Evolutionary conservation across 1,139 yeast genomes (phyloP), one percentile per base, ranked within the genome.

Genomic region (Geotrichum siamense): DNA sequence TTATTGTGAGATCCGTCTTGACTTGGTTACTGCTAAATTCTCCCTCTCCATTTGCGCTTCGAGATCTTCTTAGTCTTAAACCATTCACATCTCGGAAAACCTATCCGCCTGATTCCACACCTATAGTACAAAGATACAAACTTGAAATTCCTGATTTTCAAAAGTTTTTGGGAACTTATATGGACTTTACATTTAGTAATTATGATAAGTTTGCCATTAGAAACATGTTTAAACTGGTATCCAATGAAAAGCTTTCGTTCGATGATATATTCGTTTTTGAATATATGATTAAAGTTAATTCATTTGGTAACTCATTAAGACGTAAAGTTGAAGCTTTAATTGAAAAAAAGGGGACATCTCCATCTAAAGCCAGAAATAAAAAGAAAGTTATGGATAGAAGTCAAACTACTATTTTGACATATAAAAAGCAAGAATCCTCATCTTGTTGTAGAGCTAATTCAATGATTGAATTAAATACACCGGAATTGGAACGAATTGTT

Each of bases 341-440:
- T 23, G 26, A n/a, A n/a, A n/a, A n/a, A n/a, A n/a, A n/a, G n/a
- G n/a, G n/a, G n/a, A n/a, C n/a, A n/a, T n/a, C n/a, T 25, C 12
- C 31, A 9, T 8, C 17, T 31, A 6, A 15, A 13, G 8, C 19
- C 19, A 31, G 9, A 16, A 15, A 31, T 19, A 31, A 17, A 31
- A 31, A 31, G 6, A 17, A 6, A 31, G 35, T n/a, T n/a, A n/a
- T 17, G 16, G 35, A 31, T 31, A 10, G 21, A 17, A 16, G n/a
- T 31, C 37, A 33, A 33, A 33, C 37, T 12, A 33, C 25, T 20
- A 33, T 33, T 3, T 16, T 33, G 4, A 20, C 37, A n/a, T 33
- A 20, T 16, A 33, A 13, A 20, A 33, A 33, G n/a, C 10, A 8
- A 8, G 21, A 16, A 6, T 8, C 8, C 9, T 8, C 34, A 31